These are phyloP conservation scores for Pseudogymnoascus sp. DNA, from an alignment of 2,329 filamentous ascomycete genomes.

Conservation along the genomic window DNA sequence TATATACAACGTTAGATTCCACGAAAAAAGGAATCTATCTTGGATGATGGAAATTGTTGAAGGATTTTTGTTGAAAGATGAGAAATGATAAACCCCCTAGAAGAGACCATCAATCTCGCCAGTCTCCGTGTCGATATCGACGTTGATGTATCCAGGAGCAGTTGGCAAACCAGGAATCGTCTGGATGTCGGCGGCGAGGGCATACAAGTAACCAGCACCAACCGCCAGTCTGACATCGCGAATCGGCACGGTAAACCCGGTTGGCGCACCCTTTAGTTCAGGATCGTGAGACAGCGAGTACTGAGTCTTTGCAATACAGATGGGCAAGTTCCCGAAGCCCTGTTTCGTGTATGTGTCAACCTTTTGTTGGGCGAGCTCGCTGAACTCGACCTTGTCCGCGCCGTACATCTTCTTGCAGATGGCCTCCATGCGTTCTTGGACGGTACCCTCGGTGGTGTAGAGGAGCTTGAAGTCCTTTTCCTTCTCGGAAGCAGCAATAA, in stretches of 20 bases:
- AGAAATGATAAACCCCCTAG: constrained; percentile 43
- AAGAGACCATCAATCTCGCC: constrained; percentile 84
- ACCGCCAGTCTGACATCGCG: constrained; percentile 89
- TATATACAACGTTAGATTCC: constrained; percentile 7
- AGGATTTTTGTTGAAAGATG: constrained; percentile 4
- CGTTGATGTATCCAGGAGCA: constrained; percentile 89
- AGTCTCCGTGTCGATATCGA: constrained; percentile 75
- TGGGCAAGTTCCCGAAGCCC: constrained; percentile 85
- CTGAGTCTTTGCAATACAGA: constrained; percentile 97
- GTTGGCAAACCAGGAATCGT: constrained; percentile 95
- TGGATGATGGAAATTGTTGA: constrained; percentile 9
- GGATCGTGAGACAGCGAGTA: constrained; percentile 94
- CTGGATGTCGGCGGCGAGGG: constrained; percentile 93
- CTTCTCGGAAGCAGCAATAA: constrained; percentile 74
- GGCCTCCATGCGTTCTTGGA: constrained; percentile 81
- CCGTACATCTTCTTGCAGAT: constrained; percentile 95
- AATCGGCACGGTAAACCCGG: constrained; percentile 89
- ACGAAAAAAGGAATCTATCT: not conserved
- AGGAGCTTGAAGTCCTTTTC: constrained; percentile 82
- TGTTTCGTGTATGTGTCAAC: constrained; percentile 89
- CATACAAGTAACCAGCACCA: constrained; percentile 88
- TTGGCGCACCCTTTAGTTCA: constrained; percentile 86
- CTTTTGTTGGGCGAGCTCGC: constrained; percentile 89
- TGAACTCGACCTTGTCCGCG: constrained; percentile 81
- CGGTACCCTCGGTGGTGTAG: constrained; percentile 68